Evolutionary conservation across 2,329 filamentous ascomycete species (phyloP), one percentile per base, ranked within the genome.

Genomic region (Fusarium coicis): DNA sequence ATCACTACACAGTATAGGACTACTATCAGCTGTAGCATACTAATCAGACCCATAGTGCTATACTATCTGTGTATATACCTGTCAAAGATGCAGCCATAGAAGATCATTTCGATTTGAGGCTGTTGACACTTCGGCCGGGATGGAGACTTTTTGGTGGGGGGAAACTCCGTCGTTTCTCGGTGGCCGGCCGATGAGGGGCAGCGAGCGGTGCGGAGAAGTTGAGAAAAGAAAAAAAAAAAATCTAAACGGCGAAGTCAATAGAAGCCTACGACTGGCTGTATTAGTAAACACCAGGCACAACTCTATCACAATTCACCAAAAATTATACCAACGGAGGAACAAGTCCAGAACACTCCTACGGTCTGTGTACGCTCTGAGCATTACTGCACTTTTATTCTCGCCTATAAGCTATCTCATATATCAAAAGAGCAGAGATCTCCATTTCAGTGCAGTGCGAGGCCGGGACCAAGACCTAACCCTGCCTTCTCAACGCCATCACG

Each of bases 391-490:
- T 5, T 49, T 39, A 11, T 36, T 26, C 32, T 44, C 16, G 12
- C 32, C 16, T 23, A n/a, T n/a, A n/a, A n/a, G n/a, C n/a, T n/a
- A 8, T 28, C 36, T n/a, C 12, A 36, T 32, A 49, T 43, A 44
- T 23, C 26, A 28, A 21, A 49, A n/a, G 30, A 18, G 12, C 19
- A 65, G 46, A 49, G 30, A 46, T 11, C 23, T 53, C 40, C n/a
- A n/a, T n/a, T 28, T 28, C 66, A 57, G 53, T 32, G 32, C 49
- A 37, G 50, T 62, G 49, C 43, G 47, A 63, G 63, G 37, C 43
- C 52, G 58, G 71, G 70, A 66, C 55, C 58, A 72, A 74, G 68
- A 74, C 72, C 71, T 74, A 74, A 74, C 71, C 71, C 70, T 73
- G 70, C 42, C 61, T 46, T 47, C 46, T 23, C 52, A 44, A 49